A percentile compares a stretch with the other conserved stretches of the same genome.
phyloP scores from a whole-genome alignment of 78 protist genomes.

The Polysphondylium violaceum region DNA sequence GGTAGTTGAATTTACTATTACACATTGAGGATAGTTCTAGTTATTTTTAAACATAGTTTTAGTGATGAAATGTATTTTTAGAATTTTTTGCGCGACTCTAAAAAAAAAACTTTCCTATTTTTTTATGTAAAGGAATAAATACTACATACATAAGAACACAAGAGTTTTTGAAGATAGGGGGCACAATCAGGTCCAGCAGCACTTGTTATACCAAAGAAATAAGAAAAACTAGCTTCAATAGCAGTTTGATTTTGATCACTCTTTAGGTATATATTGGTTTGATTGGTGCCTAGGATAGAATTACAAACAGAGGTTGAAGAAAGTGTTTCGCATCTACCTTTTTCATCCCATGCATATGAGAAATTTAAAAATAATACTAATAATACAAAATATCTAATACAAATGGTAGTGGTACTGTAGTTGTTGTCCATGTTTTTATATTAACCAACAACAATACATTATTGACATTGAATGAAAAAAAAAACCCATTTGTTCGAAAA shows the following conservation, averaged over 20 bases:
- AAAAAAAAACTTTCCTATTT: background rate
- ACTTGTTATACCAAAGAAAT: background rate
- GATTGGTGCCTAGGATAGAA: background rate
- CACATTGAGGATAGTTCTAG: background rate
- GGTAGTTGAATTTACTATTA: background rate
- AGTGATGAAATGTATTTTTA: background rate
- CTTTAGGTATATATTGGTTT: background rate
- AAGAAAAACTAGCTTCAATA: background rate
- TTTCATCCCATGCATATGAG: too few relatives aligned
- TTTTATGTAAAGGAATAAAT: background rate
- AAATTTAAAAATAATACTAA: too few relatives aligned
- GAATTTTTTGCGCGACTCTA: background rate
- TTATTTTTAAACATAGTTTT: background rate
- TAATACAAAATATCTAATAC: too few relatives aligned
- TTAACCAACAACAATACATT: too few relatives aligned
- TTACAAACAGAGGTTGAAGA: background rate
- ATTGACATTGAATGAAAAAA: too few relatives aligned
- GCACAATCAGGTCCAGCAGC: background rate
- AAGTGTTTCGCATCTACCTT: conserved; percentile 1
- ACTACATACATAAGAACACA: background rate
- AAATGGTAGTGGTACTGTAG: too few relatives aligned
- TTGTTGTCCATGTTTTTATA: too few relatives aligned
- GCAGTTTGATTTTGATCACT: background rate
- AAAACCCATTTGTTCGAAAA: too few relatives aligned
- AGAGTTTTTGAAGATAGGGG: background rate